phyloP scores from a whole-genome alignment of 1,284 basidiomycete genomes.

The Hypsizygus ulmarius region DNA sequence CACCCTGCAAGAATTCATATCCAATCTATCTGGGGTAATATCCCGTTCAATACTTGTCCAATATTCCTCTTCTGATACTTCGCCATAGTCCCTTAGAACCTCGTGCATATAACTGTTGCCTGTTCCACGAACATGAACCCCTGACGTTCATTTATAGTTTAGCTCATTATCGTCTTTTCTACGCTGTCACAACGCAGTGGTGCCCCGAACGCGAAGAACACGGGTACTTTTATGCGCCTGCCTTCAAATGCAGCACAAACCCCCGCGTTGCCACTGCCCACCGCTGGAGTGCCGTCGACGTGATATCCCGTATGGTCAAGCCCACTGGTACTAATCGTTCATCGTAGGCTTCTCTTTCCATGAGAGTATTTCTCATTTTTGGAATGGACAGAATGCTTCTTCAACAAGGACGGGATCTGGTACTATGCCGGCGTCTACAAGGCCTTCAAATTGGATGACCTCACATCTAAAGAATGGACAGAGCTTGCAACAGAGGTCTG shows the following conservation, averaged over 20 bases:
- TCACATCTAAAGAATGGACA: conserved; percentile 66
- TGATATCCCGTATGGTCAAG: conserved; percentile 52
- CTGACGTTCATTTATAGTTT: conserved; percentile 39
- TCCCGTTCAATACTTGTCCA: neutral
- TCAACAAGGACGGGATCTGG: conserved; percentile 72
- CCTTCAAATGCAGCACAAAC: conserved; percentile 74
- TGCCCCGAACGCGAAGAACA: conserved; percentile 77
- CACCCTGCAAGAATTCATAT: conserved; percentile 67
- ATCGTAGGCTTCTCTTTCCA: neutral
- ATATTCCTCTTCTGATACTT: conserved; percentile 2
- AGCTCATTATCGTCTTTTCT: conserved; percentile 60
- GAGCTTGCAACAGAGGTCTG: conserved; percentile 60
- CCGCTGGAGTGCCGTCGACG: conserved; percentile 62
- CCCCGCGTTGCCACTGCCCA: conserved; percentile 70
- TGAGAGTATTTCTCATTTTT: neutral
- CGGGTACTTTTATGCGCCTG: conserved; percentile 67
- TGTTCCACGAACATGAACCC: neutral
- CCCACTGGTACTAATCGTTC: conserved; percentile 57
- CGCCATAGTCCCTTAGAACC: conserved; percentile 43
- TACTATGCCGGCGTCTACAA: conserved; percentile 78
- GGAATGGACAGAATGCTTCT: conserved; percentile 63
- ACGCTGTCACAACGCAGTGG: conserved; percentile 68
- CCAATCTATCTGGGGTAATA: conserved; percentile 56
- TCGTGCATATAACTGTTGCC: conserved; percentile 38
- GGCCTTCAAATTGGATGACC: conserved; percentile 58